These are phyloP conservation scores for Forsythia suspensa DNA, from an alignment of 257 asterid species.

Conservation along the genomic window DNA sequence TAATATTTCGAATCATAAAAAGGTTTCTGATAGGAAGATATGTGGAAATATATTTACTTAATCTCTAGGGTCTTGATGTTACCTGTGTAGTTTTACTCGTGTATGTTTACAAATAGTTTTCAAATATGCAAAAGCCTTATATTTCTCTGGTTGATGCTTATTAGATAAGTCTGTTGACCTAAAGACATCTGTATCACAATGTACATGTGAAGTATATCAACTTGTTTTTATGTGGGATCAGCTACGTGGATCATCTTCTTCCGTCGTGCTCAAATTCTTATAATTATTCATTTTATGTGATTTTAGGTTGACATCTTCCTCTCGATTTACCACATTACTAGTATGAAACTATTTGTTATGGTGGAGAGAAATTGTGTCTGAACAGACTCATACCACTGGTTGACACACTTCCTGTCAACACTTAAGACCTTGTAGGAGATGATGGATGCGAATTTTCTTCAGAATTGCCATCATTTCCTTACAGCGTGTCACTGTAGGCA, in stretches of 20 bases:
- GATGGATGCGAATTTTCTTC: background rate
- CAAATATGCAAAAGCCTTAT: background rate
- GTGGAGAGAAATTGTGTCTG: background rate
- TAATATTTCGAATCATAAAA: background rate
- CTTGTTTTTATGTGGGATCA: background rate
- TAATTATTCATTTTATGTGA: background rate
- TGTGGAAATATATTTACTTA: background rate
- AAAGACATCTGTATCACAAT: background rate
- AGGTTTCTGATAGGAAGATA: background rate
- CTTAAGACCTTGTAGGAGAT: background rate
- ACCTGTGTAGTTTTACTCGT: background rate
- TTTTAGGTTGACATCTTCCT: background rate
- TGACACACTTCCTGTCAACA: background rate
- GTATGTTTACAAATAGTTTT: background rate
- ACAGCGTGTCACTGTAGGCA: background rate
- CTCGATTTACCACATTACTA: background rate
- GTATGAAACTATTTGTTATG: background rate
- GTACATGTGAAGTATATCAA: background rate
- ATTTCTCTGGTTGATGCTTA: background rate
- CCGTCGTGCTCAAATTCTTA: background rate
- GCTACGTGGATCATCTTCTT: background rate
- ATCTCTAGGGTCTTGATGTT: background rate
- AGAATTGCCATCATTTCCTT: background rate
- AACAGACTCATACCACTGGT: background rate
- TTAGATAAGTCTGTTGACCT: background rate